phyloP scores from a whole-genome alignment of 768 basidiomycete genomes.

The Mycena chlorophos region DNA sequence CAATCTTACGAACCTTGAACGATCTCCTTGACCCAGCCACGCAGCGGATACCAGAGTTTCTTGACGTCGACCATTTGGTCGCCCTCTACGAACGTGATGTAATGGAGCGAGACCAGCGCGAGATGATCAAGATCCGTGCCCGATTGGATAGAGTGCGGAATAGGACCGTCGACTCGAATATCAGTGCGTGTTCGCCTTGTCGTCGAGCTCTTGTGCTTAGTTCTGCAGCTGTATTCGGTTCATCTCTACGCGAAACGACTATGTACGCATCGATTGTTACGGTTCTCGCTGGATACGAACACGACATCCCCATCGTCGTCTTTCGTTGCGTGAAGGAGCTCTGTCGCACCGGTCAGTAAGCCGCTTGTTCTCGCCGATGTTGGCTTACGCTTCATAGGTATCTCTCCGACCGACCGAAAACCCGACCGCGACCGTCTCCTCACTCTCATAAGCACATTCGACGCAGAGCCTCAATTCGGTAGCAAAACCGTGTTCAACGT shows the following conservation, averaged over 20 bases:
- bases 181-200: constrained; percentile 6
- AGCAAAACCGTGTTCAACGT: constrained; percentile 33
- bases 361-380: not conserved
- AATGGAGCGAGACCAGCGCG: constrained; percentile 27
- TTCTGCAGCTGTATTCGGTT: constrained; percentile 36
- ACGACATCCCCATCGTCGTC: constrained; percentile 41
- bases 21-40: constrained; percentile 12
- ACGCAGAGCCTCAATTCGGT: constrained; percentile 32
- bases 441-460: constrained; percentile 39
- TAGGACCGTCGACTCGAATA: constrained; percentile 4
- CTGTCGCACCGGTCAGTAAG: constrained; percentile 36
- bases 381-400: constrained; percentile 2
- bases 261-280: constrained; percentile 36
- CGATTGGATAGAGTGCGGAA: constrained; percentile 12
- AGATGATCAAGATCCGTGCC: constrained; percentile 16
- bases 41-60: constrained; percentile 18
- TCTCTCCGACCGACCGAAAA: constrained; percentile 12
- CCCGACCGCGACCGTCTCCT: constrained; percentile 37
- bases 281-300: constrained; percentile 37
- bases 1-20: constrained; percentile 19
- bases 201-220: not conserved
- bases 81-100: constrained; percentile 29
- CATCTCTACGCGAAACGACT: constrained; percentile 35
- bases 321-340: constrained; percentile 45
- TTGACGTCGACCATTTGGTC: constrained; percentile 27